Percentiles rank a stretch among this genome's conserved stretches.
Evolutionary conservation across 108 stramenopile species (phyloP).

Genomic region (Cylindrotheca closterium): DNA sequence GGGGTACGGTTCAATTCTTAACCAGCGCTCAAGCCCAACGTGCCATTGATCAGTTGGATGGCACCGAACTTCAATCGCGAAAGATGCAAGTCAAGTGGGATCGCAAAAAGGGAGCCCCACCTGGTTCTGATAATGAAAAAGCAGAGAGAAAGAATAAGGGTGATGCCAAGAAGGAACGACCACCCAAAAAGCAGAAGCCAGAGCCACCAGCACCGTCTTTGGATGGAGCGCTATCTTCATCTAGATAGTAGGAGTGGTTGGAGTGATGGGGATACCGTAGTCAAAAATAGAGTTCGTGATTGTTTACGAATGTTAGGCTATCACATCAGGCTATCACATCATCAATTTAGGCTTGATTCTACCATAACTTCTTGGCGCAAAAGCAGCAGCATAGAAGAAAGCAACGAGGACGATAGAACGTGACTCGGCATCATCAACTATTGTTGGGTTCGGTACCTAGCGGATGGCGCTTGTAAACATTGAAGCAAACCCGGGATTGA

Average conservation of each 20-base stretch:
- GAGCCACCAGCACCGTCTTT: neutral
- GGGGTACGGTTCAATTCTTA: conserved; percentile 69
- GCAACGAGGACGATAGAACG: too few relatives aligned
- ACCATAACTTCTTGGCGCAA: too few relatives aligned
- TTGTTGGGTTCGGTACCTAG: too few relatives aligned
- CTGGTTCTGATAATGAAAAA: neutral
- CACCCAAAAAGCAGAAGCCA: neutral
- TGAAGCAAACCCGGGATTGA: too few relatives aligned
- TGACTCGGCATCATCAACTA: too few relatives aligned
- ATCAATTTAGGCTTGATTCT: too few relatives aligned
- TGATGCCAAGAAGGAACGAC: neutral
- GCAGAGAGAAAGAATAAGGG: neutral
- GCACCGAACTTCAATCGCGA: conserved; percentile 36
- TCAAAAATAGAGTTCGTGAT: too few relatives aligned
- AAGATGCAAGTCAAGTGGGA: conserved; percentile 51
- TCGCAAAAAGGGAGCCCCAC: conserved; percentile 23
- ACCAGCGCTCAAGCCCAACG: conserved; percentile 18
- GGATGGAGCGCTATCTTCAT: neutral
- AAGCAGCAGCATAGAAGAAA: too few relatives aligned
- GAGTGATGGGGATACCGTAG: too few relatives aligned
- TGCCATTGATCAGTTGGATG: conserved; percentile 35
- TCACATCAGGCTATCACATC: too few relatives aligned
- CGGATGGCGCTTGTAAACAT: too few relatives aligned
- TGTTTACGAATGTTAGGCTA: too few relatives aligned
- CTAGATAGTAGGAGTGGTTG: neutral